phyloP scores from a whole-genome alignment of 208 protist species.

The Crithidia thermophila region DNA sequence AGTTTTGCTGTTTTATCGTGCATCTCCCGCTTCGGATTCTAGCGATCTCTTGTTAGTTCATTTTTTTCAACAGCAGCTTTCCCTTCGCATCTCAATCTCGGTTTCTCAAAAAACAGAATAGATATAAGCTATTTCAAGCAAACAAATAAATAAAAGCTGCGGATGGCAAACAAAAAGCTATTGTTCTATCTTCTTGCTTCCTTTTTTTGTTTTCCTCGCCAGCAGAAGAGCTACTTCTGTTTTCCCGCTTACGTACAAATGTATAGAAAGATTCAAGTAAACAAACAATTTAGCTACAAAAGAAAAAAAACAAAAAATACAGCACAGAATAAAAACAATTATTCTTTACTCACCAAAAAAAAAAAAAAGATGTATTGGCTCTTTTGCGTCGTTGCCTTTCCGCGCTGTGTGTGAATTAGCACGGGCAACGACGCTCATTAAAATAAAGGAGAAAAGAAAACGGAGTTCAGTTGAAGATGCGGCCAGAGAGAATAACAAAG shows the following conservation, averaged over 20 bases:
- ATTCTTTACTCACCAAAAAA: neutral
- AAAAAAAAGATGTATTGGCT: neutral
- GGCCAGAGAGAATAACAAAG: conserved; percentile 12
- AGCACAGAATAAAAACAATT: too few relatives aligned
- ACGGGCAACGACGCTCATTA: too few relatives aligned
- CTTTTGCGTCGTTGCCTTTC: neutral
- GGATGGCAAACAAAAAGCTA: neutral
- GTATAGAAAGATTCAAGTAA: too few relatives aligned
- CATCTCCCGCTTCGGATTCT: too few relatives aligned
- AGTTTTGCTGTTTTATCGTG: too few relatives aligned
- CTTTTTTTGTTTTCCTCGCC: too few relatives aligned
- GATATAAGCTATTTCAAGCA: neutral
- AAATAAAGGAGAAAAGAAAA: conserved; percentile 10
- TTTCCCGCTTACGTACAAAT: too few relatives aligned
- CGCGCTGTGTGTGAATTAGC: too few relatives aligned
- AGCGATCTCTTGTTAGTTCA: too few relatives aligned
- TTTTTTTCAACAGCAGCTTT: too few relatives aligned
- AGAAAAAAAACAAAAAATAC: conserved; percentile 1
- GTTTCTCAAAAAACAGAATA: neutral
- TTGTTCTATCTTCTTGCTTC: neutral
- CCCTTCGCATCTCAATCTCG: neutral
- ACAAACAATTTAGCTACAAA: neutral
- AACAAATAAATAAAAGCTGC: neutral
- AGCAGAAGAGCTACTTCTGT: too few relatives aligned
- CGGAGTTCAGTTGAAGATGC: neutral